Evolutionary conservation across 345 rosid species (phyloP), one percentile per base, ranked within the genome.

Genomic region (Populus alba): DNA sequence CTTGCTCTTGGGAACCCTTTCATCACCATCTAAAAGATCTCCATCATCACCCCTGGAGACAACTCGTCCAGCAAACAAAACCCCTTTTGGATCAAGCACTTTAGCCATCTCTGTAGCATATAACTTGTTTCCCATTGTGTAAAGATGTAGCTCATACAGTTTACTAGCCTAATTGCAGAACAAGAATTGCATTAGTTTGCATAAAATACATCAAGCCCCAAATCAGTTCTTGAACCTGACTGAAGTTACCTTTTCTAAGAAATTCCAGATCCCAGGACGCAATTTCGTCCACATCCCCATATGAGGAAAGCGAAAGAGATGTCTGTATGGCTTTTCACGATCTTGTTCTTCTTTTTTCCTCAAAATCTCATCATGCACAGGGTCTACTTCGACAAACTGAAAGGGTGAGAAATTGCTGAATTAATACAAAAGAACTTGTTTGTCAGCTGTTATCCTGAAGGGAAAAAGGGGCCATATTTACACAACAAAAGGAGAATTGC

Each of bases 41-140:
- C 93, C 89, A 81, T 96, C 99, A 78, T 96, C 99, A 63, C 99
- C 99, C 85, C 91, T 92, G 7, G 99, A 96, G 75, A 96, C 89
- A 77, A 96, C 99, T 77, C 99, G 91, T 57, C 99, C 99, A 75
- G 89, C 86, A 87, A 96, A 96, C 83, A 96, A 80, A 70, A 81
- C 86, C 74, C 99, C 98, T 65, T 83, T 87, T 11, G 99, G 95
- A 82, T 96, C 99, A 70, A 96, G 98, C 85, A 96, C 88, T 84
- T 92, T 96, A 72, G 99, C 99, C 98, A 96, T 96, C 91, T 96
- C 98, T 16, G 99, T 92, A 62, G 99, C 99, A 84, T 96, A 96
- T 25, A 94, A 84, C 86, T 90, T 96, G 95, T 96, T 96, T 13
- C 99, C 99, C 99, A 96, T 96, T 12, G 99, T 96, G 81, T 92